Percentiles rank a stretch among this genome's conserved stretches.
Evolutionary conservation across 371 early-diverging fungal species (phyloP).

Genomic region (Enteropsectra breve): DNA sequence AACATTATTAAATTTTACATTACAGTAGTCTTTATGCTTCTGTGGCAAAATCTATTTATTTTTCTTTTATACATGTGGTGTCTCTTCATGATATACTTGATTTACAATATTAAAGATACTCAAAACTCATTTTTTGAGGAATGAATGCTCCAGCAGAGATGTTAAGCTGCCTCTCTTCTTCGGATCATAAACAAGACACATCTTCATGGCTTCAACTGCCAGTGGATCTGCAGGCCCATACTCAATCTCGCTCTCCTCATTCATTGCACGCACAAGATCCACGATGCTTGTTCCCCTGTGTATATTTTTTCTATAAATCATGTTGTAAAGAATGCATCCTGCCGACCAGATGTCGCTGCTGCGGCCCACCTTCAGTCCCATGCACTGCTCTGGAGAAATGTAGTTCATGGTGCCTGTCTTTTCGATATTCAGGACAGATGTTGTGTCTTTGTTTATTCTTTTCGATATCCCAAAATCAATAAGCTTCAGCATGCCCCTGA

Average conservation of each 20-base stretch:
- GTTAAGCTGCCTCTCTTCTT: constrained; percentile 66
- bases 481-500: constrained; percentile 52
- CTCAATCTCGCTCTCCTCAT: constrained; percentile 19
- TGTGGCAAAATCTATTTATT: too few relatives aligned
- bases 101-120: too few relatives aligned
- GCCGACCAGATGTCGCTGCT: constrained; percentile 86
- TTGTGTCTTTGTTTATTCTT: constrained; percentile 77
- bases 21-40: too few relatives aligned
- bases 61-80: too few relatives aligned
- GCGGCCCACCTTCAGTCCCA: constrained; percentile 49
- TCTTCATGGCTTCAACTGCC: constrained; percentile 18
- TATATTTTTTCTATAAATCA: constrained; percentile 78
- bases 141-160: constrained; percentile 61
- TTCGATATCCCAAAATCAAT: constrained; percentile 99
- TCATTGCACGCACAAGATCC: constrained; percentile 20
- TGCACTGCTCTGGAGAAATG: constrained; percentile 84
- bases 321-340: constrained; percentile 86
- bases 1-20: too few relatives aligned
- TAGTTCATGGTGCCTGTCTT: constrained; percentile 88
- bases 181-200: constrained; percentile 64
- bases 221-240: constrained; percentile 5
- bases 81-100: too few relatives aligned
- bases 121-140: constrained; percentile 1
- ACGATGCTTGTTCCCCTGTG: constrained; percentile 17
- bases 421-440: constrained; percentile 74